phyloP scores from a whole-genome alignment of 257 asterid species.

The Gentiana macrophylla region DNA sequence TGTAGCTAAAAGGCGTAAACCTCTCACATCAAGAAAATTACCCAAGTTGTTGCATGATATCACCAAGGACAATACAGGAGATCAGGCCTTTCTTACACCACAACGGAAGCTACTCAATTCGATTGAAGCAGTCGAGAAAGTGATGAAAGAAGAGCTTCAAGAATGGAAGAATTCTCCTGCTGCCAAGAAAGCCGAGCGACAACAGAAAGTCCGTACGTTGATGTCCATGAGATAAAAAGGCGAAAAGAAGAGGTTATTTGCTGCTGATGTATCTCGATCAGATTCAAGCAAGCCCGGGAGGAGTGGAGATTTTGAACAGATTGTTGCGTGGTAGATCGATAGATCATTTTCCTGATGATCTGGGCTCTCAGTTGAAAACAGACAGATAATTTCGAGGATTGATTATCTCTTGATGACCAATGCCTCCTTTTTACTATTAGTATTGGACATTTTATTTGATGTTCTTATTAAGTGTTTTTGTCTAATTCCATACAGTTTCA shows the following conservation, averaged over 20 bases:
- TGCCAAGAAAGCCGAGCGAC: slow-evolving; percentile 54
- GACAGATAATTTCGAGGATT: too few relatives aligned
- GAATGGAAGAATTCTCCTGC: slow-evolving; percentile 57
- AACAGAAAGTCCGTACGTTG: slow-evolving; percentile 46
- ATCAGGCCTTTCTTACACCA: slow-evolving; percentile 43
- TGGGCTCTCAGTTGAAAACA: too few relatives aligned
- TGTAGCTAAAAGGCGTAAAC: slow-evolving; percentile 13
- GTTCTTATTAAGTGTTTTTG: too few relatives aligned
- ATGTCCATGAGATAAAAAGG: slow-evolving; percentile 64
- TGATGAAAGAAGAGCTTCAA: slow-evolving; percentile 55
- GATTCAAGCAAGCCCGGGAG: not conserved
- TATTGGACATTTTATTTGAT: too few relatives aligned
- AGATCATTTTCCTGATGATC: too few relatives aligned
- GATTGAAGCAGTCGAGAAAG: slow-evolving; percentile 61
- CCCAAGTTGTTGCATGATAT: slow-evolving; percentile 63
- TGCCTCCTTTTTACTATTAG: too few relatives aligned
- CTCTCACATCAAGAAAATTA: slow-evolving; percentile 44
- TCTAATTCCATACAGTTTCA: too few relatives aligned
- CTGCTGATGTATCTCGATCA: slow-evolving; percentile 6
- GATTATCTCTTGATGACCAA: not conserved
- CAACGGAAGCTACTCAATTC: slow-evolving; percentile 57
- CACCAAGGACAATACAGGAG: slow-evolving; percentile 29
- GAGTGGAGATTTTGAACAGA: too few relatives aligned
- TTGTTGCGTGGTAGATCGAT: too few relatives aligned
- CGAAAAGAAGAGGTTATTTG: slow-evolving; percentile 10